These are phyloP conservation scores for Backusella morwellensis DNA, from an alignment of 192 early-diverging fungal genomes.

Conservation along the genomic window DNA sequence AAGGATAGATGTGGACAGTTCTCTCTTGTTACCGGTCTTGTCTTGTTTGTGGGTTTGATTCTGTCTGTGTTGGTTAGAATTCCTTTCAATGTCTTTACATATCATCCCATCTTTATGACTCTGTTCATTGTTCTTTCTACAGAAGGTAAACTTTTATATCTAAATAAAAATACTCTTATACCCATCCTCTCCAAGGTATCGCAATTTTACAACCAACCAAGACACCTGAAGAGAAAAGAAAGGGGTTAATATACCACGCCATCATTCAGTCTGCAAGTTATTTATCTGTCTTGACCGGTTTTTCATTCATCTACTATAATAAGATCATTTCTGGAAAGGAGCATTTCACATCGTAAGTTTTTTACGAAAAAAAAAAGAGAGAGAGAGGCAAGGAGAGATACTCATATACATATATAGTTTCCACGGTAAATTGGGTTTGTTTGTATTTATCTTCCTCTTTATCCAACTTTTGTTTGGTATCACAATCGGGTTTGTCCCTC, in stretches of 20 bases:
- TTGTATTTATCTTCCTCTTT: constrained; percentile 25
- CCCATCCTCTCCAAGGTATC: constrained; percentile 13
- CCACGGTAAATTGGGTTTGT: constrained; percentile 35
- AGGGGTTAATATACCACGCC: constrained; percentile 29
- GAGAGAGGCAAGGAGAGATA: not conserved
- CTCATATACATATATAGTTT: not conserved
- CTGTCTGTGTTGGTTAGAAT: constrained; percentile 20
- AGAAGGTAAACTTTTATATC: constrained; percentile 23
- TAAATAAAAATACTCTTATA: not conserved
- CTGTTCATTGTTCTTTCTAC: constrained; percentile 22
- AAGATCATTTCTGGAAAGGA: constrained; percentile 20
- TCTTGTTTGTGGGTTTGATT: constrained; percentile 25
- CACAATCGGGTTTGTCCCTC: constrained; percentile 26
- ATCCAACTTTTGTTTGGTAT: constrained; percentile 36
- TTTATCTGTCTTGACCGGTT: constrained; percentile 21
- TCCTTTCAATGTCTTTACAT: constrained; percentile 27
- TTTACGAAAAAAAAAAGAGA: not conserved
- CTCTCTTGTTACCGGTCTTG: constrained; percentile 9
- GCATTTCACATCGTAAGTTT: constrained; percentile 32
- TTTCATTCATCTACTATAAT: constrained; percentile 22
- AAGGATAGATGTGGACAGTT: not conserved
- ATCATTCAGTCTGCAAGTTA: constrained; percentile 23
- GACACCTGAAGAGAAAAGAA: constrained; percentile 29
- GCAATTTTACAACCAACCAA: constrained; percentile 30
- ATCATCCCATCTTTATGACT: constrained; percentile 33